These are phyloP conservation scores for Bombardia bombarda DNA, from an alignment of 495 filamentous ascomycete species.

Conservation along the genomic window DNA sequence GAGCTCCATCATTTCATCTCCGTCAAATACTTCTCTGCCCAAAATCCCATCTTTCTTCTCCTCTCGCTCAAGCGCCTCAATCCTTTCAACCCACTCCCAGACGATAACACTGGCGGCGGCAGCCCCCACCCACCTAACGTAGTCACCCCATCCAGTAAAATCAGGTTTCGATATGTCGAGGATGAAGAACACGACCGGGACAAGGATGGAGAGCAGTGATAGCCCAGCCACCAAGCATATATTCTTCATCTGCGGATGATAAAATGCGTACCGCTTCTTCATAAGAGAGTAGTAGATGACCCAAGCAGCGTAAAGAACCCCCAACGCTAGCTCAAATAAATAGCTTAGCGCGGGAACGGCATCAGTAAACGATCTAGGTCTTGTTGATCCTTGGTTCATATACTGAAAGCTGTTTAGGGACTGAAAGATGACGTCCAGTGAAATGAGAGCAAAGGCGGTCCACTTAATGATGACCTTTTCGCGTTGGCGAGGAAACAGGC, in stretches of 20 bases:
- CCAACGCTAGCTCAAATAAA: constrained; percentile 82
- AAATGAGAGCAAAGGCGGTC: constrained; percentile 88
- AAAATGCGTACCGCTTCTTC: constrained; percentile 89
- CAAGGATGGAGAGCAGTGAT: constrained; percentile 70
- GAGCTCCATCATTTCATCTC: constrained; percentile 87
- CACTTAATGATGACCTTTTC: constrained; percentile 99
- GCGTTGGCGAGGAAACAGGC: constrained; percentile 89
- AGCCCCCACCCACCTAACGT: constrained; percentile 95
- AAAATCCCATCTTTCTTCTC: constrained; percentile 94
- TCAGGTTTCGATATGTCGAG: constrained; percentile 82
- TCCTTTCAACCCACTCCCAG: constrained; percentile 99
- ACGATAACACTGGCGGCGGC: constrained; percentile 94
- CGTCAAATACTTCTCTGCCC: constrained; percentile 90
- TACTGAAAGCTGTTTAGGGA: constrained; percentile 80
- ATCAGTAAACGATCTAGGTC: constrained; percentile 69
- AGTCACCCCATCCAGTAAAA: constrained; percentile 92
- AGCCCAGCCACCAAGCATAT: constrained; percentile 79
- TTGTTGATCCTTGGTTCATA: constrained; percentile 41
- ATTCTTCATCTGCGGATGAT: constrained; percentile 86
- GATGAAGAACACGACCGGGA: constrained; percentile 93
- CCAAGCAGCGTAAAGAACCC: constrained; percentile 87
- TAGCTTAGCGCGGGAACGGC: constrained; percentile 92
- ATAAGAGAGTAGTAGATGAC: constrained; percentile 91
- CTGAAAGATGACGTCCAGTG: constrained; percentile 81
- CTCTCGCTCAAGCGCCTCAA: constrained; percentile 90